Evolutionary conservation across 2,329 filamentous ascomycete species (phyloP).

Genomic region (Cordyceps tenuipes): DNA sequence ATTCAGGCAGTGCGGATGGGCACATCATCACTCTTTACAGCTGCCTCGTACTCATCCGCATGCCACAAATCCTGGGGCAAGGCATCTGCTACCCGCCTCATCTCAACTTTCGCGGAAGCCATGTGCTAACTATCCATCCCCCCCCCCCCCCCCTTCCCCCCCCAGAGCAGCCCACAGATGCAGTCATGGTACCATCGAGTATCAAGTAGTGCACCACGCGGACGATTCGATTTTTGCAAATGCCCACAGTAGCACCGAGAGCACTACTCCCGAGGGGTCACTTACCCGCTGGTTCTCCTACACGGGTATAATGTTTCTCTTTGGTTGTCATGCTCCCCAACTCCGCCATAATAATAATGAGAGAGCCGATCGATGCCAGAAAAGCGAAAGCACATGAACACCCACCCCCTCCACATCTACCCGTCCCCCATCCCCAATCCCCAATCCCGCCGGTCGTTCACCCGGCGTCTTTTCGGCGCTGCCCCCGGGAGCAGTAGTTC

Average conservation of each 20-base stretch:
- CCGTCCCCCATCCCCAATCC: background rate
- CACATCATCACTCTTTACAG: background rate
- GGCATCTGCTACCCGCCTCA: background rate
- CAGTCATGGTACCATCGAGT: background rate
- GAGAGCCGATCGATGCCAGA: background rate
- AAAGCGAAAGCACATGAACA: background rate
- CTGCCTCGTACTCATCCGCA: background rate
- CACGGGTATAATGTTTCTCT: too few relatives aligned
- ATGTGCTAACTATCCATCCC: too few relatives aligned
- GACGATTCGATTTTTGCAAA: background rate
- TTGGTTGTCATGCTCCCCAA: background rate
- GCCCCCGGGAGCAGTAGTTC: background rate
- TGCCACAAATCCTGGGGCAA: background rate
- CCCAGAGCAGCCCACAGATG: background rate
- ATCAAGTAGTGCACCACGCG: background rate
- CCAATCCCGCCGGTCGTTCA: background rate
- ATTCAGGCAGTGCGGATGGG: background rate
- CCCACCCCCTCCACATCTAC: background rate
- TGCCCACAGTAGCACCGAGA: conserved; percentile 1
- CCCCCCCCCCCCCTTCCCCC: too few relatives aligned
- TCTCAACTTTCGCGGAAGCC: background rate
- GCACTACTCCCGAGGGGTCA: background rate
- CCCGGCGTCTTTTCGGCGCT: background rate
- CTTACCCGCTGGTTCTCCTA: too few relatives aligned
- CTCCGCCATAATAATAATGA: background rate